A percentile compares a stretch with the other conserved stretches of the same genome.
Conservation (phyloP, 2,329 filamentous ascomycete genomes). For the Ceratocystis harringtonii region DNA sequence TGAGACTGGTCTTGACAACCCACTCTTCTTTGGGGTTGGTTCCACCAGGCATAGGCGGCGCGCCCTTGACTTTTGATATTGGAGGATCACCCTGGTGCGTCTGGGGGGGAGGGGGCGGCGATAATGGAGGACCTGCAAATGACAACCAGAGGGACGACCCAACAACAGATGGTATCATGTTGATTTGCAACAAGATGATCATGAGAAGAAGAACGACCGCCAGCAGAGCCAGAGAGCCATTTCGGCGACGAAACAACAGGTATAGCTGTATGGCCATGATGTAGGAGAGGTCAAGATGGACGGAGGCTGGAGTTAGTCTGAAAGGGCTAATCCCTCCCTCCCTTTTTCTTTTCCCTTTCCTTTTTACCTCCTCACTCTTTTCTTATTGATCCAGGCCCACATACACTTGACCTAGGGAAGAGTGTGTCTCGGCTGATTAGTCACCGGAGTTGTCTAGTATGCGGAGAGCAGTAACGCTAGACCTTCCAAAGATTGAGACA, state of each 20-base stretch:
- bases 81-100: background rate
- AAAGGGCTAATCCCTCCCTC: background rate
- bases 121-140: background rate
- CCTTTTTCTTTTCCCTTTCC: background rate
- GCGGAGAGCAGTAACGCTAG: too few relatives aligned
- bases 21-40: background rate
- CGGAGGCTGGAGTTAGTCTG: background rate
- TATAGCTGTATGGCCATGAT: background rate
- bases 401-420: background rate
- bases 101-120: background rate
- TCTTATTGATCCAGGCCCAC: background rate
- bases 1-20: background rate
- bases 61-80: constrained; percentile 4
- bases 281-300: background rate
- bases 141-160: background rate
- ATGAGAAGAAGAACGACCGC: background rate
- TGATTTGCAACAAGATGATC: background rate
- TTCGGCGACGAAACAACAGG: constrained; percentile 2
- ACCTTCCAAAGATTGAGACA: too few relatives aligned
- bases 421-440: background rate
- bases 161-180: background rate
- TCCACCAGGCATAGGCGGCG: background rate
- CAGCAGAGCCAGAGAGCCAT: background rate
- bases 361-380: background rate
- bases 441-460: background rate